Evolutionary conservation across 2,329 filamentous ascomycete genomes (phyloP), one percentile per base, ranked within the genome.

Genomic region (Oidium heveae): DNA sequence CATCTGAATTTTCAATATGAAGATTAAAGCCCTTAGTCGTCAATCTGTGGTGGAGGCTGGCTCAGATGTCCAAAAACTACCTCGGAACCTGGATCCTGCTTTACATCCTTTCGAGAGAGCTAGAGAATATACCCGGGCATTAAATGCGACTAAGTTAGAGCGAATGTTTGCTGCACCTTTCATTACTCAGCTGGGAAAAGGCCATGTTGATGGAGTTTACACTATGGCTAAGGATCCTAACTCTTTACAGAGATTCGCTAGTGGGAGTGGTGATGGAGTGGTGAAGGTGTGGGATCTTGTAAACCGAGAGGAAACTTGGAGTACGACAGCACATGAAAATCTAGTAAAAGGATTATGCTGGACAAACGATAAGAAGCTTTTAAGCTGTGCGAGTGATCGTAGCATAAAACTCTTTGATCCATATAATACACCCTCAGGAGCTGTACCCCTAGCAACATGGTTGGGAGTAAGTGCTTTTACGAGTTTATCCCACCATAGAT

Each of bases 331-430:
- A 24, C 93, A 98, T 66, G 85, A 94, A 62, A 94, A 94, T 61
- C 82, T 95, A 47, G 86, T 96, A 61, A 94, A 94, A 71, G 84
- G 84, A 15, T 74, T 95, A 65, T 83, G 81, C 61, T 98, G 89
- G 84, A 94, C 87, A 2, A 75, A 78, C 47, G 86, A 94, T 61
- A 77, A 81, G 64, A 89, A 87, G 65, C 72, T 96, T 15, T 71
- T 96, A 50, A 89, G 86, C 1, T 95, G 88, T 65, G 87, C 84
- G 6, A 81, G 79, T 57, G 91, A 98, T 68, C 79, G 80, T 60
- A 83, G 85, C 4, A 77, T 96, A 63, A 94, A 96, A 67, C 72
- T 98, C 34, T 95, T 84, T 69, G 87, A 95, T 62, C 88, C 89
- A 0, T 93, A 93, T 66, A 80, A 83, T 65, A 81, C 81, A 8